Base-by-base conservation (phyloP, 352 stramenopile species). In the Phytophthora sp. region DNA sequence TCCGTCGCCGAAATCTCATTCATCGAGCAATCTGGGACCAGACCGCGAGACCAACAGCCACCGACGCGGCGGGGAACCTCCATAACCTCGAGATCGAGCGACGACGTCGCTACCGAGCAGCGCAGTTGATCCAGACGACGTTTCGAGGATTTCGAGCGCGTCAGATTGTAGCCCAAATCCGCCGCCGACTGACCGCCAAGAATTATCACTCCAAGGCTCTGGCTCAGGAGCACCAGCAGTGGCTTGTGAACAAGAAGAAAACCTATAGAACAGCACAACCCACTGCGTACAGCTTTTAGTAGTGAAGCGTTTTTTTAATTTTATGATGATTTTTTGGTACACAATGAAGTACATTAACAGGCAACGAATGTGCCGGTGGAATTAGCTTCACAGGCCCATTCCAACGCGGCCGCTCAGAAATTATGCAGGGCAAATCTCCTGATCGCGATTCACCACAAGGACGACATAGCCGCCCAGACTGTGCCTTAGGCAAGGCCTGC, bases 351-450 rank as follows among this genome's bases (percentile, higher is more conserved):
- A 30, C 23, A 33, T 35, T 24, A 3, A 45, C 5, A 44, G 52
- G 54, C n/a, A n/a, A n/a, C n/a, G n/a, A n/a, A n/a, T n/a, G n/a
- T 64, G 58, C 54, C 45, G 52, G 56, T 64, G 71, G 76, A 79
- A 83, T 80, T 79, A 78, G 71, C 78, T 73, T 44, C 20, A n/a
- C 3, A 39, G 24, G 46, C 54, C 62, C 62, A 70, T 70, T 70
- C 62, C 62, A 60, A 50, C 46, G 54, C 51, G 65, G 73, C 63
- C 52, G 38, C 38, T 66, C 69, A 90, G 73, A 90, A 88, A 90
- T 90, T 90, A 73, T 78, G 82, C 74, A 89, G 82, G 71, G 77
- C 78, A 90, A 90, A 90, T 90, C 82, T 90, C 80, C 69, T 88
- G 82, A 90, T 90, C 76, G 65, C 82, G 82, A 90, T 90, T 90